Base-by-base conservation (phyloP, 1,284 basidiomycete genomes). In the Apiotrichum veenhuisii region DNA sequence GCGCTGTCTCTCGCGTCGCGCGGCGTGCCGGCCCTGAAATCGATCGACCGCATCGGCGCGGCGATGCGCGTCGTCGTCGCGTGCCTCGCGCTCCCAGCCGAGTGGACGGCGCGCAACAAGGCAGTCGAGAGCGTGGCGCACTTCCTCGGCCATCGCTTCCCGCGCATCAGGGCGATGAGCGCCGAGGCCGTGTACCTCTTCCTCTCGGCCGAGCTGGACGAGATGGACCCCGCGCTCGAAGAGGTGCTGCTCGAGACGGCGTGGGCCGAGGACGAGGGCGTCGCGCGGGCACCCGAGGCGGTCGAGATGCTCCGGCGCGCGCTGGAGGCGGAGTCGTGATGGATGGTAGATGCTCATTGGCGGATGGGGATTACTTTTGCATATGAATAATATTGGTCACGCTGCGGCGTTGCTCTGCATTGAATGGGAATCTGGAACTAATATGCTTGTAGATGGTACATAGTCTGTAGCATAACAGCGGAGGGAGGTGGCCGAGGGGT, bases 101-200 rank as follows among this genome's bases (percentile, higher is more conserved):
- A 54, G 1, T 43, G 17, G 4, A 10, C 75, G 46, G 59, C 86
- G 30, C 82, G 80, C 44, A 66, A 70, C 23, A 73, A 77, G 26
- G 85, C 83, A 54, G 75, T 83, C 10, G 65, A 73, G 3, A 73
- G 73, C 36, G 68, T 94, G 3, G 68, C 72, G 1, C 69, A 79
- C 17, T 91, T 91, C 72, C 80, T 95, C 49, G 76, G 78, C 1
- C 91, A 95, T 73, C 80, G 82, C 52, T 91, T 87, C 77, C 89
- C 90, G 20, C 85, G 82, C 76, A 80, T 93, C 49, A 85, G 91
- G 48, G 80, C 85, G 9, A 84, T 86, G 56, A 84, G 88, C 0
- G 88, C 89, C 2, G 92, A 95, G 71, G 83, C 87, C 60, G 71
- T 94, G 0, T 95, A 91, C 69, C 77, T 89, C 27, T 80, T 82